These are phyloP conservation scores for Domatiomyces globalis DNA, from an alignment of 2,329 filamentous ascomycete genomes.

Conservation along the genomic window DNA sequence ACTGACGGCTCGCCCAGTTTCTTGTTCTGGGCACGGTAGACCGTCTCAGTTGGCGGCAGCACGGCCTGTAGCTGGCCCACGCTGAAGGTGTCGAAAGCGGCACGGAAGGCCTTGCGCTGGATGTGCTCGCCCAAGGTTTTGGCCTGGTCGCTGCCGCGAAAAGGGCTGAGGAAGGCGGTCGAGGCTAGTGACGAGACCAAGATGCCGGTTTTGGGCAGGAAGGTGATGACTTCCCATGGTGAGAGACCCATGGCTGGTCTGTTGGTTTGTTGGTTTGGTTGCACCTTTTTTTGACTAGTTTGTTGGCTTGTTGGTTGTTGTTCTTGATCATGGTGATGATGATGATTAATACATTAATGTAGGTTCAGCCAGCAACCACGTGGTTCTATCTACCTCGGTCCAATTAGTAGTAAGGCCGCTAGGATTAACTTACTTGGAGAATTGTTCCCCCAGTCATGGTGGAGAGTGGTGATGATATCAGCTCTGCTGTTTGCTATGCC, in stretches of 20 bases:
- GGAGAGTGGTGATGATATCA: too few relatives aligned
- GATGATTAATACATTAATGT: too few relatives aligned
- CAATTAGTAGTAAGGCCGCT: too few relatives aligned
- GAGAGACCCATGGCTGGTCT: neutral
- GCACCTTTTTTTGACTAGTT: too few relatives aligned
- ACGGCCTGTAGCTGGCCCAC: conserved; percentile 6
- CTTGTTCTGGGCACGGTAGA: conserved; percentile 6
- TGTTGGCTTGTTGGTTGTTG: too few relatives aligned
- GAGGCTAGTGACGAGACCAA: neutral
- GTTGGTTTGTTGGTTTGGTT: too few relatives aligned
- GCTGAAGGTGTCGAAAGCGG: conserved; percentile 2
- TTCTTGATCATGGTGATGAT: too few relatives aligned
- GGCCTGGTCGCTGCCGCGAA: neutral
- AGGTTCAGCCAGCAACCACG: too few relatives aligned
- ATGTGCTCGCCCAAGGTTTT: conserved; percentile 20
- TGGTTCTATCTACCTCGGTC: too few relatives aligned
- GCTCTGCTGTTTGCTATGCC: too few relatives aligned
- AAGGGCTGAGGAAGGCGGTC: neutral
- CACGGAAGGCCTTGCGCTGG: conserved; percentile 18
- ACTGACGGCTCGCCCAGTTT: conserved; percentile 3
- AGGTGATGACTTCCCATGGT: neutral
- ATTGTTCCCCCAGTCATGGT: too few relatives aligned
- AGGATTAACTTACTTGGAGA: too few relatives aligned
- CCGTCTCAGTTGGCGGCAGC: conserved; percentile 2
- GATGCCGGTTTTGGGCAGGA: neutral